These are phyloP conservation scores for Kwoniella heveanensis DNA, from an alignment of 768 basidiomycete genomes.

Conservation along the genomic window DNA sequence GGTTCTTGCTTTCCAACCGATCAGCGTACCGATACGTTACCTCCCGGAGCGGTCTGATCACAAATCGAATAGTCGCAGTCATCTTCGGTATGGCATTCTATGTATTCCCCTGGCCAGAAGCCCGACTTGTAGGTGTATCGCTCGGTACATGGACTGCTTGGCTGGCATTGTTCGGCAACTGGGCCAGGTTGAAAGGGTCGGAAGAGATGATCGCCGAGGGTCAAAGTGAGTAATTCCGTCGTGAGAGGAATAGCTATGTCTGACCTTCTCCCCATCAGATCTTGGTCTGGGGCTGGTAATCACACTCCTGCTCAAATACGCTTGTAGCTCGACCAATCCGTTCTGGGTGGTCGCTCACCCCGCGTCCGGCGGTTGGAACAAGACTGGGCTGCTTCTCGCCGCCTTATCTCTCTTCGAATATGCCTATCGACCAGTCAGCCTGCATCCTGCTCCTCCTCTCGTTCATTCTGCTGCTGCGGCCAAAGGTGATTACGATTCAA, in stretches of 20 bases:
- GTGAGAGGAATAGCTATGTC: conserved; percentile 3
- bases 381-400: conserved; percentile 65
- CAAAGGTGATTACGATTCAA: neutral
- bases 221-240: conserved; percentile 38
- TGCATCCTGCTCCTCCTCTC: conserved; percentile 31
- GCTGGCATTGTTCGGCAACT: conserved; percentile 62
- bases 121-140: conserved; percentile 63
- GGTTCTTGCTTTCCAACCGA: conserved; percentile 63
- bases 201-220: conserved; percentile 42
- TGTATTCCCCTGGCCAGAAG: conserved; percentile 59
- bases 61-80: conserved; percentile 62
- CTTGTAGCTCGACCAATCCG: conserved; percentile 79
- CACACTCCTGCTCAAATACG: conserved; percentile 71
- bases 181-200: conserved; percentile 59
- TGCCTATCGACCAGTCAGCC: conserved; percentile 25
- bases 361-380: conserved; percentile 70
- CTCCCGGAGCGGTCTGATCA: conserved; percentile 61
- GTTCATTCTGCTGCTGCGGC: conserved; percentile 1
- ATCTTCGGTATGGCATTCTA: conserved; percentile 59
- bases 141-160: conserved; percentile 62
- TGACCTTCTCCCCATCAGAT: conserved; percentile 57
- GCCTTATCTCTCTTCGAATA: conserved; percentile 64
- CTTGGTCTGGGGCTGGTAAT: conserved; percentile 68
- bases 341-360: conserved; percentile 79
- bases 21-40: conserved; percentile 60